These are phyloP conservation scores for Diaporthe capsici DNA, from an alignment of 2,329 filamentous ascomycete species.

Conservation along the genomic window DNA sequence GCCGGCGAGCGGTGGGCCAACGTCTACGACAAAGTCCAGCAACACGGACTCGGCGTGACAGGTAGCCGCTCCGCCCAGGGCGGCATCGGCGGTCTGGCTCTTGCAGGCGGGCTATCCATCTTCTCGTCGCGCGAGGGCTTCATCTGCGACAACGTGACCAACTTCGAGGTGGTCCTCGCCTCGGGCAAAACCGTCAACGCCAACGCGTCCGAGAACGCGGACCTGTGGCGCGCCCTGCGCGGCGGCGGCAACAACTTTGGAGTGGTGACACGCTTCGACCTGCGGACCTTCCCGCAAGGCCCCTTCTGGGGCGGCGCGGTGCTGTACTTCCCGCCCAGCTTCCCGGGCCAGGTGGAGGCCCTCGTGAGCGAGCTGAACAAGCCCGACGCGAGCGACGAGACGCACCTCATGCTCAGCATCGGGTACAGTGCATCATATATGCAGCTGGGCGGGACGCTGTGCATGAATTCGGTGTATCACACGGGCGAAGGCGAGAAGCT, in stretches of 20 bases:
- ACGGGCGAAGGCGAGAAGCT: too few relatives aligned
- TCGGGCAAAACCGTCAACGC: slow-evolving; percentile 56
- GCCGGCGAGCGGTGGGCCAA: slow-evolving; percentile 54
- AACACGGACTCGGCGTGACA: slow-evolving; percentile 49
- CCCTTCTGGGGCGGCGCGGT: slow-evolving; percentile 45
- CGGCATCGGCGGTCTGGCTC: slow-evolving; percentile 55
- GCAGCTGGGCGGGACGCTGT: slow-evolving; percentile 39
- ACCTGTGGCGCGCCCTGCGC: slow-evolving; percentile 59
- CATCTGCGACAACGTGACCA: slow-evolving; percentile 55
- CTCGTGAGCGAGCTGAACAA: slow-evolving; percentile 43
- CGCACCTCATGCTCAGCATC: slow-evolving; percentile 46
- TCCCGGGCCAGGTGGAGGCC: slow-evolving; percentile 45
- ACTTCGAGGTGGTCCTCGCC: slow-evolving; percentile 57
- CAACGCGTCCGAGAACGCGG: slow-evolving; percentile 51
- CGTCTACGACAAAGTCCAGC: slow-evolving; percentile 53
- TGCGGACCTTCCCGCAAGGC: slow-evolving; percentile 36
- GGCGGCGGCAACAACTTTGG: slow-evolving; percentile 61
- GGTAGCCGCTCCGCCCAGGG: slow-evolving; percentile 53
- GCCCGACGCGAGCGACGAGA: slow-evolving; percentile 41
- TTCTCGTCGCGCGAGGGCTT: slow-evolving; percentile 57
- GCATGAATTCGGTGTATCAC: slow-evolving; percentile 42
- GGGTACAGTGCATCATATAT: slow-evolving; percentile 39
- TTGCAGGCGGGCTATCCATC: slow-evolving; percentile 57
- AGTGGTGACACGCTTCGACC: slow-evolving; percentile 46
- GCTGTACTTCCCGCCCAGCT: slow-evolving; percentile 43